phyloP scores from a whole-genome alignment of 1,284 basidiomycete species.

The Rhizoctonia solani region DNA sequence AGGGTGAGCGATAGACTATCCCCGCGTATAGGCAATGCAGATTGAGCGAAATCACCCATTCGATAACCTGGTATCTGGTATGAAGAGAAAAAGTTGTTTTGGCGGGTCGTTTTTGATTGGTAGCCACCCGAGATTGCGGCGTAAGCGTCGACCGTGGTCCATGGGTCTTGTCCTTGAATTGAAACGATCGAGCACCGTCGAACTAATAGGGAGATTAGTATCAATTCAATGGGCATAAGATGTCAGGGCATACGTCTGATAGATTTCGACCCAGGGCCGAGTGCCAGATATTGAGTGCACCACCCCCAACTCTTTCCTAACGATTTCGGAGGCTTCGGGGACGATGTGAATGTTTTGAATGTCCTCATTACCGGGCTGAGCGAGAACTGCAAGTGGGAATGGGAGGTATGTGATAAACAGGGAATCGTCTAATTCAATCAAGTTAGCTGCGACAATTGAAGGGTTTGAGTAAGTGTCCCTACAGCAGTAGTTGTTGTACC shows the following conservation, averaged over 20 bases:
- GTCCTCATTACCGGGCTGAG: conserved; percentile 48
- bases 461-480: neutral
- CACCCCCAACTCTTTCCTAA: conserved; percentile 56
- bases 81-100: conserved; percentile 52
- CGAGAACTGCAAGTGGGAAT: conserved; percentile 57
- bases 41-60: conserved; percentile 65
- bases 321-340: conserved; percentile 60
- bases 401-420: conserved; percentile 55
- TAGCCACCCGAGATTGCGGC: conserved; percentile 52
- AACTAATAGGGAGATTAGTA: conserved; percentile 44
- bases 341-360: conserved; percentile 57
- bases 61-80: conserved; percentile 58
- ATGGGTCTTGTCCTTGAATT: conserved; percentile 60
- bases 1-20: conserved; percentile 57
- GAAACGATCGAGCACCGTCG: conserved; percentile 58
- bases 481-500: conserved; percentile 52
- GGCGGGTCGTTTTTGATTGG: conserved; percentile 56
- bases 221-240: neutral
- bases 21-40: conserved; percentile 55
- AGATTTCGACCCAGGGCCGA: conserved; percentile 60
- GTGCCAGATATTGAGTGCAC: conserved; percentile 39
- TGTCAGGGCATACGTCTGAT: conserved; percentile 43
- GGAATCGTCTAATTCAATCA: conserved; percentile 20
- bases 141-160: conserved; percentile 57
- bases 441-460: neutral